Conservation (phyloP, 2,329 filamentous ascomycete genomes). For the Pseudogymnoascus sp. region DNA sequence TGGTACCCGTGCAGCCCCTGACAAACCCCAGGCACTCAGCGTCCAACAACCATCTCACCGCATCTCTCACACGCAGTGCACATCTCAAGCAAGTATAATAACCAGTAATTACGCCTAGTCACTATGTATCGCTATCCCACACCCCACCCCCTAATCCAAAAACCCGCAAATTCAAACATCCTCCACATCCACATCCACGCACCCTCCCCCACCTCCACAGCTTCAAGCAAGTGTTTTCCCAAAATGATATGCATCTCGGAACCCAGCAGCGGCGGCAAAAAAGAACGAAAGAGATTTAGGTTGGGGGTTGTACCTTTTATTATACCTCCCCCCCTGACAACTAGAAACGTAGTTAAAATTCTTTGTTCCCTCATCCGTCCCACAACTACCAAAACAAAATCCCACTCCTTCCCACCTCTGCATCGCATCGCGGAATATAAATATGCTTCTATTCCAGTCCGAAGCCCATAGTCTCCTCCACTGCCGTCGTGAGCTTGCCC, state of each 20-base stretch:
- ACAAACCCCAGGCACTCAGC: too few species aligned
- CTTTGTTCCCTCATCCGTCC: background rate
- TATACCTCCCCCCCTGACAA: background rate
- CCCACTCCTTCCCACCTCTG: background rate
- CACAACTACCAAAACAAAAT: background rate
- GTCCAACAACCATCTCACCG: background rate
- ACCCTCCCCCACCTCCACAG: too few species aligned
- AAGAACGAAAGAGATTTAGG: background rate
- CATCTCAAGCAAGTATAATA: background rate
- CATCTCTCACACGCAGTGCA: background rate
- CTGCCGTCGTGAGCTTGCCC: constrained; percentile 88
- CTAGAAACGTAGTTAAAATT: background rate
- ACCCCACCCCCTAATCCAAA: background rate
- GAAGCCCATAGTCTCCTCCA: constrained; percentile 98
- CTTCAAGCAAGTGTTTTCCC: background rate
- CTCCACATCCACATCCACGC: background rate
- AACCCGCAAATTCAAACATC: constrained; percentile 3
- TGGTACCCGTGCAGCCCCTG: too few species aligned
- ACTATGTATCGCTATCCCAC: background rate
- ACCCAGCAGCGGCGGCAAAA: background rate
- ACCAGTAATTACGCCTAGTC: background rate
- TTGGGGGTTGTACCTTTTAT: background rate
- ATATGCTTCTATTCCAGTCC: constrained; percentile 73
- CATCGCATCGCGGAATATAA: background rate
- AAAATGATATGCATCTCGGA: background rate